Base-by-base conservation (phyloP, 129 eudicot species). In the Escallonia rubra region DNA sequence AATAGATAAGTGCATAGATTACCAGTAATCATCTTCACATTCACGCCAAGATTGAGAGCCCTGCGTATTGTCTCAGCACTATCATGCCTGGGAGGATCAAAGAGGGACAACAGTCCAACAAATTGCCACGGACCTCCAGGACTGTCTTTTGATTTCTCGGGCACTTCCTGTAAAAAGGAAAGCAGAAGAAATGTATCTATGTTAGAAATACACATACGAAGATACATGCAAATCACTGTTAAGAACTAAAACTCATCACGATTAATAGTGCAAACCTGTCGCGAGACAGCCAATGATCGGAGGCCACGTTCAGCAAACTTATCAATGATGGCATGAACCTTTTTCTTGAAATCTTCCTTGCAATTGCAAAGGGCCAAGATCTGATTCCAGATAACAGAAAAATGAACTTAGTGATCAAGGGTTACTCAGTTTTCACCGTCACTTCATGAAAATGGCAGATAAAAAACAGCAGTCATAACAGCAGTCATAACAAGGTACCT, bases 61-160 rank as follows among this genome's bases (percentile, higher is more conserved):
- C 88, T 79, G 44, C 96, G 90, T 74, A 90, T 90, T 66, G 96
- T 90, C 75, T 90, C 96, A 8, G 96, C 96, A 80, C 96, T 90
- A 68, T 90, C 96, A 74, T 90, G 96, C 77, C 96, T 81, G 7
- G 96, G 96, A 3, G 96, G 96, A 70, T 90, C 96, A 67, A 90
- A 90, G 2, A 90, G 88, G n/a, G 96, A 80, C 72, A 90, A 60
- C 72, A 90, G 75, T 71, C 96, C 96, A 77, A 86, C 83, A 68
- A 90, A 90, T 61, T 86, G 88, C 96, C 96, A 90, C 8, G 96
- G 89, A 51, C 76, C 88, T 40, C 96, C 96, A 4, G 95, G 76
- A 76, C 86, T 73, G 4, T 90, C 96, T 69, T 90, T 90, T 4
- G 81, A 67, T 75, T 90, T 86, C 80, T 84, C 83, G 14, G 96